Percentiles rank a stretch among this genome's conserved stretches.
Conservation (phyloP, 768 basidiomycete genomes). For the Fibroporia radiculosa region DNA sequence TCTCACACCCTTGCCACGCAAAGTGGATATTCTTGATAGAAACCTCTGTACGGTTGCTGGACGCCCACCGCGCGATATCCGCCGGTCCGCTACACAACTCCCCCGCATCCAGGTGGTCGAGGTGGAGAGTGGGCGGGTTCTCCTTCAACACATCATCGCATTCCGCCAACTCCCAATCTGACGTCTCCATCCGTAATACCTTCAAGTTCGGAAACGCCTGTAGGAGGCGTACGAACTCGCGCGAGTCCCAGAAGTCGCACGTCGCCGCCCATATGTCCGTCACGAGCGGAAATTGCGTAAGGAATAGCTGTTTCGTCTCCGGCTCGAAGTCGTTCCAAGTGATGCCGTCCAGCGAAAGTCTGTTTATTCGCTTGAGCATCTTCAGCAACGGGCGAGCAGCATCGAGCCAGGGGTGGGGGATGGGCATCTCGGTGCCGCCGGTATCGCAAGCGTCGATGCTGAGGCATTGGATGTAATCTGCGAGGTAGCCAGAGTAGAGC, state of each 20-base stretch:
- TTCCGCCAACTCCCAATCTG: background rate
- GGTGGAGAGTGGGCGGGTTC: background rate
- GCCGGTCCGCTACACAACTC: background rate
- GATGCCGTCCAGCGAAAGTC: slow-evolving; percentile 3
- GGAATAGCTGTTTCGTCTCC: background rate
- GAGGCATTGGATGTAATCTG: slow-evolving; percentile 1
- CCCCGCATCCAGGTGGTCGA: slow-evolving; percentile 1
- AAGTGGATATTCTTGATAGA: slow-evolving; percentile 2
- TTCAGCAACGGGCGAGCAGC: background rate
- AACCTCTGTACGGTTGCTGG: background rate
- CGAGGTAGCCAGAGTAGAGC: slow-evolving; percentile 1
- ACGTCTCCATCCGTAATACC: slow-evolving; percentile 1
- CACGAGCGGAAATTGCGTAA: background rate
- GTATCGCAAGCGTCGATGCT: slow-evolving; percentile 3
- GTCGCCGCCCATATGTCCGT: slow-evolving; percentile 2
- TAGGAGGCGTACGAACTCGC: background rate
- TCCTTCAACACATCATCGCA: background rate
- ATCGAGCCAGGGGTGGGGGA: slow-evolving; percentile 1
- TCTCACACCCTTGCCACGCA: background rate
- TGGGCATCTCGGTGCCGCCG: background rate
- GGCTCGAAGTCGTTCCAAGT: background rate
- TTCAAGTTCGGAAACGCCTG: background rate
- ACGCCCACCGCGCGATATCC: slow-evolving; percentile 1
- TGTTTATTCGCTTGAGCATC: background rate
- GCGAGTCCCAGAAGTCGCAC: slow-evolving; percentile 1